Percentiles rank a stretch among this genome's conserved stretches.
These are phyloP conservation scores for Gracilaria domingensis DNA, from an alignment of 23 red algal genomes.

Conservation along the genomic window DNA sequence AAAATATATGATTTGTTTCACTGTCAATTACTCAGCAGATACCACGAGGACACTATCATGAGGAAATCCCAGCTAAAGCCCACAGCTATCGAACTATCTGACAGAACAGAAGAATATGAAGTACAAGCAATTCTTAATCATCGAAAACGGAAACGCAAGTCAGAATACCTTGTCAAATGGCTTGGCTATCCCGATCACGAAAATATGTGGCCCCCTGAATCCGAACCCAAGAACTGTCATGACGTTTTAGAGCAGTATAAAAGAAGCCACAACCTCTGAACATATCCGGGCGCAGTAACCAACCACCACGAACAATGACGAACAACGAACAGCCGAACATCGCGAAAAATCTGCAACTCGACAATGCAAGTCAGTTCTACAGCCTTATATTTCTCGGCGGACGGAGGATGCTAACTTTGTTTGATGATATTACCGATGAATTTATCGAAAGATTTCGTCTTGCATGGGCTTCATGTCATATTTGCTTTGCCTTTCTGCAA, in stretches of 20 bases:
- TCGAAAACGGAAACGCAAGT: neutral
- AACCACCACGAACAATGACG: neutral
- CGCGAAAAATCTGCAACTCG: neutral
- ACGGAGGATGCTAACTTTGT: neutral
- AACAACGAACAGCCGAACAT: neutral
- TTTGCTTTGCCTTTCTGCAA: neutral
- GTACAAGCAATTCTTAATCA: slow-evolving; percentile 35
- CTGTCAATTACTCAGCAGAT: neutral
- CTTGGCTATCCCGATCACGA: slow-evolving; percentile 25
- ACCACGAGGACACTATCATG: neutral
- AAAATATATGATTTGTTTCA: slow-evolving; percentile 4
- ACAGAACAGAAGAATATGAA: slow-evolving; percentile 6
- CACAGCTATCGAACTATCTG: neutral
- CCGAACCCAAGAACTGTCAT: neutral
- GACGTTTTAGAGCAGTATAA: neutral
- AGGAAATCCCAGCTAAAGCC: neutral
- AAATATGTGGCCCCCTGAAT: slow-evolving; percentile 6
- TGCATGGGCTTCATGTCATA: neutral
- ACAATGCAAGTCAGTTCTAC: neutral
- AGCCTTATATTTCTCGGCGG: neutral
- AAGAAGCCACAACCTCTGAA: neutral
- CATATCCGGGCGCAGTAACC: too few relatives aligned
- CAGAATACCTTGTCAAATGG: slow-evolving; percentile 16
- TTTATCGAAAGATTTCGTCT: neutral
- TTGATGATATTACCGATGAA: neutral